phyloP scores from a whole-genome alignment of 116 monocot species.

The Iris pallida region DNA sequence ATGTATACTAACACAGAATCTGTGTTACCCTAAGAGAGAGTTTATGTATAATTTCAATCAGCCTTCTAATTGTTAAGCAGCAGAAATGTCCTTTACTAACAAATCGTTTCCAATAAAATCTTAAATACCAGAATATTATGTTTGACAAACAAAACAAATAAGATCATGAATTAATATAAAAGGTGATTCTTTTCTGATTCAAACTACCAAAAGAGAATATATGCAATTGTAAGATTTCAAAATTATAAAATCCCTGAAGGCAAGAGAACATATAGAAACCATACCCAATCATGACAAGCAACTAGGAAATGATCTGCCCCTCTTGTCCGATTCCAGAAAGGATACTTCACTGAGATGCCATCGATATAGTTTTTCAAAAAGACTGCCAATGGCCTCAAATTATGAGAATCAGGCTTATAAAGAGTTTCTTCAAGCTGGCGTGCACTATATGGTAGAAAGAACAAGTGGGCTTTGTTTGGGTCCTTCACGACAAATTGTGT shows the following conservation, averaged over 20 bases:
- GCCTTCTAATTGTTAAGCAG: too few species aligned
- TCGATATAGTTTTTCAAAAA: constrained; percentile 48
- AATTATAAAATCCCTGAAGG: neutral
- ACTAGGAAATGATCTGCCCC: constrained; percentile 63
- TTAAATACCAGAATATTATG: too few species aligned
- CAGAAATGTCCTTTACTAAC: too few species aligned
- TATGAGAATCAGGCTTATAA: constrained; percentile 35
- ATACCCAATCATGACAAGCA: constrained; percentile 75
- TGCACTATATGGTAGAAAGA: constrained; percentile 52
- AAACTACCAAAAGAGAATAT: neutral
- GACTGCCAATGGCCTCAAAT: constrained; percentile 27
- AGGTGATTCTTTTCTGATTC: too few species aligned
- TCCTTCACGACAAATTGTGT: constrained; percentile 28
- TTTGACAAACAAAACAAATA: too few species aligned
- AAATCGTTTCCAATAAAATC: too few species aligned
- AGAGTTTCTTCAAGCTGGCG: constrained; percentile 27
- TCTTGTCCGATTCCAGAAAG: constrained; percentile 65
- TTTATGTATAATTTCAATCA: too few species aligned
- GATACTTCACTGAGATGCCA: constrained; percentile 42
- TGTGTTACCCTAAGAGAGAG: too few species aligned
- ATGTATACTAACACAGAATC: too few species aligned
- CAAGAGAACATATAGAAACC: constrained; percentile 1
- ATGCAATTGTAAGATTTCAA: too few species aligned
- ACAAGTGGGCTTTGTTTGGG: constrained; percentile 36
- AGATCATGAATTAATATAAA: too few species aligned